Evolutionary conservation across 1,284 basidiomycete genomes (phyloP).

Genomic region (Leccinum insolens): DNA sequence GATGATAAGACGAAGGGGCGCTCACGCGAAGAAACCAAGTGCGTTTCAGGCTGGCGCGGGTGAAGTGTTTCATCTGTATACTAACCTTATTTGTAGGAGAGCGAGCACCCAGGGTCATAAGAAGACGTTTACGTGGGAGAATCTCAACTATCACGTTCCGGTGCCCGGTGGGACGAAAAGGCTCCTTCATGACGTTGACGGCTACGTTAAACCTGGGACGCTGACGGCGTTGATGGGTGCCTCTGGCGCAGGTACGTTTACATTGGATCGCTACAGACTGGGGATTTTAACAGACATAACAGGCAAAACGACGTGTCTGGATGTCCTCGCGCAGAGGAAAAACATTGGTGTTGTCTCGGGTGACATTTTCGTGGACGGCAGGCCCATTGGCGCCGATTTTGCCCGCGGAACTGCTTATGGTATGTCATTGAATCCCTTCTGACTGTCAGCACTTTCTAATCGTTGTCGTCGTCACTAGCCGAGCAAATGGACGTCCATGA

Average conservation of each 20-base stretch:
- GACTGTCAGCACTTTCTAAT: conserved; percentile 24
- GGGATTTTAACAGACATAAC: conserved; percentile 24
- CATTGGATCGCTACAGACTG: background rate
- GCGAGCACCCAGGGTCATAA: conserved; percentile 32
- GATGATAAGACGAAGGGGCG: conserved; percentile 26
- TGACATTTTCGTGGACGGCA: conserved; percentile 81
- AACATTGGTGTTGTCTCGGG: conserved; percentile 82
- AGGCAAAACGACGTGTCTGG: conserved; percentile 79
- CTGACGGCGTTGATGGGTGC: conserved; percentile 81
- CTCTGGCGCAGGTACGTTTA: conserved; percentile 61
- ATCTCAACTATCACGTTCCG: conserved; percentile 73
- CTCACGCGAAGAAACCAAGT: conserved; percentile 26
- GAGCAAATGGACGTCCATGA: conserved; percentile 92
- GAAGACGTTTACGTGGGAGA: conserved; percentile 72
- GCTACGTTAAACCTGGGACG: conserved; percentile 88
- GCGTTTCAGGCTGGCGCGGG: background rate
- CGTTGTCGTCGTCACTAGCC: conserved; percentile 43
- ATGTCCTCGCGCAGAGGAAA: conserved; percentile 88
- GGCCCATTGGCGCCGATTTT: conserved; percentile 75
- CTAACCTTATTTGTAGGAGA: conserved; percentile 1
- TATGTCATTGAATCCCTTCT: conserved; percentile 24
- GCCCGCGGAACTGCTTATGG: conserved; percentile 78
- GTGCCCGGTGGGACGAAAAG: conserved; percentile 70
- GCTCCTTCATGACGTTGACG: conserved; percentile 84
- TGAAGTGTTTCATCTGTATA: background rate